Evolutionary conservation across 1,284 basidiomycete genomes (phyloP), one percentile per base, ranked within the genome.

Genomic region (Wolfiporia cocos): DNA sequence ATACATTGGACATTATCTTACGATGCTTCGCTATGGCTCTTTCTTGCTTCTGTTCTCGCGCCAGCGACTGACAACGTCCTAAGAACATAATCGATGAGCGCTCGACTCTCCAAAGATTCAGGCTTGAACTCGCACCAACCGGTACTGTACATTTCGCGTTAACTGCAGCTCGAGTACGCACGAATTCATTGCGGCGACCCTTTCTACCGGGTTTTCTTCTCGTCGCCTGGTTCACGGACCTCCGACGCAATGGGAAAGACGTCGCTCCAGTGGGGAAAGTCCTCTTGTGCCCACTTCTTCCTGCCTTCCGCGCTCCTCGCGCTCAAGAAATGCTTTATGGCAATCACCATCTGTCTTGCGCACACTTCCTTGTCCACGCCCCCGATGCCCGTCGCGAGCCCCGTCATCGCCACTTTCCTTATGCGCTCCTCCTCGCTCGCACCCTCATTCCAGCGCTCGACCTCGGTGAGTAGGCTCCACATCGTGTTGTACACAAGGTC

Each of bases 401-500:
- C 51, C 22, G 49, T 53, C 49, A 53, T 45, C 10, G 34, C 29
- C 17, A 45, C 46, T 32, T 36, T 30, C 42, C 42, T 28, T 22
- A 47, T 46, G 17, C 28, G 34, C 37, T 34, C 37, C 29, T 36
- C 44, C n/a, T 31, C 34, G 12, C n/a, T 30, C 26, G 44, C 41
- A 11, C 44, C 26, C 40, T 46, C 41, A 39, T 57, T 57, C 52
- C 54, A 54, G 7, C 34, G 49, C 42, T 51, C 50, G 18, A 59
- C 38, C 43, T 49, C 51, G 15, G 38, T 44, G 19, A 56, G 51
- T n/a, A 59, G 41, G 37, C 39, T 44, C 57, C 57, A 58, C 53
- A 52, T 58, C 29, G 44, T 44, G 39, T 58, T 54, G 56, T 58
- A 57, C 39, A 57, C 56, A 30, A 59, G 44, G 46, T 59, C 56